phyloP scores from a whole-genome alignment of 2,329 filamentous ascomycete species.

The Hypoxylon sp. region DNA sequence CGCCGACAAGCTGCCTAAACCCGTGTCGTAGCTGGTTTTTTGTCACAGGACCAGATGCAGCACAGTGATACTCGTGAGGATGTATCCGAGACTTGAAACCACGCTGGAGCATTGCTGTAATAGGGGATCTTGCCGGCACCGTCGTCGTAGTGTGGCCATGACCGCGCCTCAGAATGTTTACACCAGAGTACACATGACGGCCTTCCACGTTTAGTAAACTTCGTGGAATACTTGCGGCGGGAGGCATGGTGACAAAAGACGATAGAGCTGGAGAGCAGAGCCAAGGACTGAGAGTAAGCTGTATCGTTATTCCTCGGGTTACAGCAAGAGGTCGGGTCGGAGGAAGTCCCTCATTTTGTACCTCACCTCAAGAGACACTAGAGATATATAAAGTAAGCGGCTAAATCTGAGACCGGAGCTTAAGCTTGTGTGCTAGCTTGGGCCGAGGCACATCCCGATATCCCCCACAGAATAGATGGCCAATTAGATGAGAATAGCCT shows the following conservation, averaged over 20 bases:
- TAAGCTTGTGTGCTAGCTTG: too few species aligned
- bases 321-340: not conserved
- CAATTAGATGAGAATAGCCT: not conserved
- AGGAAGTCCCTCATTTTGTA: not conserved
- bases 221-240: not conserved
- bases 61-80: not conserved
- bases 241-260: not conserved
- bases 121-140: not conserved
- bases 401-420: not conserved
- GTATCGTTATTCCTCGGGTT: not conserved
- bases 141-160: conserved; percentile 4
- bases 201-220: conserved; percentile 1
- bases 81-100: not conserved
- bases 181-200: conserved; percentile 1
- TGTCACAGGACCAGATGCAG: not conserved
- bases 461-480: not conserved
- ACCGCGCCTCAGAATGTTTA: not conserved
- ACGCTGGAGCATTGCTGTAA: not conserved
- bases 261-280: not conserved
- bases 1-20: not conserved
- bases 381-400: not conserved
- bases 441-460: not conserved
- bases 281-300: not conserved
- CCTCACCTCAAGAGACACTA: not conserved
- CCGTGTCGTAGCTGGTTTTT: too few species aligned